Percentiles rank a stretch among this genome's conserved stretches.
phyloP scores from a whole-genome alignment of 441 rosid genomes.

The Adansonia gregorii region DNA sequence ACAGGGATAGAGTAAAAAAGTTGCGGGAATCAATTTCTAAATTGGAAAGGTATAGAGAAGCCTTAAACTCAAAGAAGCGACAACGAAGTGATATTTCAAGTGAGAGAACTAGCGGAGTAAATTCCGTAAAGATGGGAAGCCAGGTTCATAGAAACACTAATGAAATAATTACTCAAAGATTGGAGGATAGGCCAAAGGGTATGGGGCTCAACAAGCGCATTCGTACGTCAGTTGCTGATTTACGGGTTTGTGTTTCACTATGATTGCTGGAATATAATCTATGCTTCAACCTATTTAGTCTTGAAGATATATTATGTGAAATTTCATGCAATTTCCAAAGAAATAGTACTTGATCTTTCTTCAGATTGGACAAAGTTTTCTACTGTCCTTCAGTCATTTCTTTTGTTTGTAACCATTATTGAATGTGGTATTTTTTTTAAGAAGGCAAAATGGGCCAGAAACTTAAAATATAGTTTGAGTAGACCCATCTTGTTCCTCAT shows the following conservation, averaged over 20 bases:
- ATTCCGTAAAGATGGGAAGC: constrained; percentile 53
- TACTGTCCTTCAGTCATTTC: neutral
- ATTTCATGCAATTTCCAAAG: neutral
- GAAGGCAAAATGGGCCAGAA: neutral
- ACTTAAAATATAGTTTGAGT: neutral
- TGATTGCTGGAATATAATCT: constrained; percentile 15
- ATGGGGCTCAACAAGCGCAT: constrained; percentile 62
- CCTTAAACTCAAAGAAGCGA: constrained; percentile 58
- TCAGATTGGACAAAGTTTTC: neutral
- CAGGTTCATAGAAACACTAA: constrained; percentile 55
- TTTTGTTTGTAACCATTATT: no score
- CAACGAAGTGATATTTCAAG: constrained; percentile 49
- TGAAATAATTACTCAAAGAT: constrained; percentile 50
- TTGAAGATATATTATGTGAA: neutral
- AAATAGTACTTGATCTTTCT: neutral
- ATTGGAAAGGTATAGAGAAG: constrained; percentile 58
- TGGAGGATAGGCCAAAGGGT: constrained; percentile 60
- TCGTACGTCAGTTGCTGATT: constrained; percentile 55
- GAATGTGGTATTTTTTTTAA: neutral
- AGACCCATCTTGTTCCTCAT: constrained; percentile 4
- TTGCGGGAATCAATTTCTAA: constrained; percentile 54
- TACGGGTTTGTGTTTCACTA: constrained; percentile 56
- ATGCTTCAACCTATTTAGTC: neutral
- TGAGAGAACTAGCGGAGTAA: constrained; percentile 55
- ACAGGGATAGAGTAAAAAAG: constrained; percentile 66